Evolutionary conservation across 306 rosid species (phyloP).

Genomic region (Dalbergia cultrata): DNA sequence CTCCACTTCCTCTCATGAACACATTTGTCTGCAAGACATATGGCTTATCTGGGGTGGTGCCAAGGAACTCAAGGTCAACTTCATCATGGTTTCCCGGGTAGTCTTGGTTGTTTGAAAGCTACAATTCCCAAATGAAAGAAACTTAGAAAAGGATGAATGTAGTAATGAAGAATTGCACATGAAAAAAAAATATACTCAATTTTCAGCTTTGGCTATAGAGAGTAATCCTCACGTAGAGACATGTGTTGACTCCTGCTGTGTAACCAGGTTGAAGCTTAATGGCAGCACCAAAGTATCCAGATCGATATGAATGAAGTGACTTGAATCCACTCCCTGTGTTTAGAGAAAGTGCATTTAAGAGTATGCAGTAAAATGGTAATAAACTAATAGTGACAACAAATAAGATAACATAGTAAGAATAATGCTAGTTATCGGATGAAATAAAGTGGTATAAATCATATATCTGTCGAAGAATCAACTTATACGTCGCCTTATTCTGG

Average conservation of each 20-base stretch:
- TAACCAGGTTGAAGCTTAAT: slow-evolving; percentile 86
- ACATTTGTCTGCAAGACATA: slow-evolving; percentile 93
- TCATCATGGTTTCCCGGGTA: slow-evolving; percentile 90
- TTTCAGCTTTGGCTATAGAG: slow-evolving; percentile 2
- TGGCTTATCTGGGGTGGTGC: slow-evolving; percentile 81
- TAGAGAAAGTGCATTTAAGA: not conserved
- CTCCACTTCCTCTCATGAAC: slow-evolving; percentile 89
- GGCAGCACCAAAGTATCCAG: slow-evolving; percentile 87
- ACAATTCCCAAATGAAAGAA: slow-evolving; percentile 34
- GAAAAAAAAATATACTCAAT: not conserved
- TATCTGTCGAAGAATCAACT: too few species aligned
- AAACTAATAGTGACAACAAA: too few species aligned
- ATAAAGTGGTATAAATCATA: not conserved
- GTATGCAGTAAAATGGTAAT: not conserved
- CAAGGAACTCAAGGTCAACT: slow-evolving; percentile 88
- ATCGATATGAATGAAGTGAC: slow-evolving; percentile 65
- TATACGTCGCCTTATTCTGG: too few species aligned
- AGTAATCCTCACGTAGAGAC: slow-evolving; percentile 70
- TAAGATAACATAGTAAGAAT: too few species aligned
- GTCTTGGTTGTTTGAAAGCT: slow-evolving; percentile 94
- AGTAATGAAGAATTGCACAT: not conserved
- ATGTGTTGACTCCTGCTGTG: slow-evolving; percentile 90
- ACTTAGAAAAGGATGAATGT: not conserved
- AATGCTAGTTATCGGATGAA: too few species aligned
- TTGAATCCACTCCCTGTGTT: slow-evolving; percentile 89